Conservation (phyloP, 495 filamentous ascomycete species). For the Penicillium manginii region DNA sequence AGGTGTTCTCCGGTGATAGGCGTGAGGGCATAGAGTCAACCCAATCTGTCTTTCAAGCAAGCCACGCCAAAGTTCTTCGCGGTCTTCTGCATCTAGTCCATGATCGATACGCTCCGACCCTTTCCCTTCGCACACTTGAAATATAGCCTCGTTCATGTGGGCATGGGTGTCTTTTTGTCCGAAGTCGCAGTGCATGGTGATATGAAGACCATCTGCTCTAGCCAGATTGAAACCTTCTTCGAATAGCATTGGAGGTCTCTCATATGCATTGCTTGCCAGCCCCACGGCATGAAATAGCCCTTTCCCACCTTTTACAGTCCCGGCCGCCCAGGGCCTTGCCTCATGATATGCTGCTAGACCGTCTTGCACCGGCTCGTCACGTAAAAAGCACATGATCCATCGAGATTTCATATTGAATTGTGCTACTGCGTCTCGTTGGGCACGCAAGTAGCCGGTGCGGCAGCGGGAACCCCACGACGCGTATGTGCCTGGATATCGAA, state of each 20-base stretch:
- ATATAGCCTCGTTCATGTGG: constrained; percentile 41
- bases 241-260: constrained; percentile 43
- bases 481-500: constrained; percentile 51
- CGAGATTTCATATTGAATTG: constrained; percentile 32
- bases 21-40: constrained; percentile 47
- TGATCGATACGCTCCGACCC: constrained; percentile 47
- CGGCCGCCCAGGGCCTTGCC: constrained; percentile 36
- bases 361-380: constrained; percentile 34
- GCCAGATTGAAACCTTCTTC: constrained; percentile 39
- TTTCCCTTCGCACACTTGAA: constrained; percentile 29
- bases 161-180: constrained; percentile 43
- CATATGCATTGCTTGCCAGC: constrained; percentile 45
- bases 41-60: constrained; percentile 37
- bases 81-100: constrained; percentile 42
- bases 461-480: constrained; percentile 34
- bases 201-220: constrained; percentile 37
- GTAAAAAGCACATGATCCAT: constrained; percentile 48
- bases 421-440: constrained; percentile 33
- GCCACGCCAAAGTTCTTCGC: constrained; percentile 33
- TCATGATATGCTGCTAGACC: constrained; percentile 30
- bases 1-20: constrained; percentile 43
- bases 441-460: constrained; percentile 37
- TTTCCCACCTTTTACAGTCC: constrained; percentile 29
- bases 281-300: constrained; percentile 46
- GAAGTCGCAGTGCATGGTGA: constrained; percentile 51